Base-by-base conservation (phyloP, 768 basidiomycete genomes). In the Suillus luteus region DNA sequence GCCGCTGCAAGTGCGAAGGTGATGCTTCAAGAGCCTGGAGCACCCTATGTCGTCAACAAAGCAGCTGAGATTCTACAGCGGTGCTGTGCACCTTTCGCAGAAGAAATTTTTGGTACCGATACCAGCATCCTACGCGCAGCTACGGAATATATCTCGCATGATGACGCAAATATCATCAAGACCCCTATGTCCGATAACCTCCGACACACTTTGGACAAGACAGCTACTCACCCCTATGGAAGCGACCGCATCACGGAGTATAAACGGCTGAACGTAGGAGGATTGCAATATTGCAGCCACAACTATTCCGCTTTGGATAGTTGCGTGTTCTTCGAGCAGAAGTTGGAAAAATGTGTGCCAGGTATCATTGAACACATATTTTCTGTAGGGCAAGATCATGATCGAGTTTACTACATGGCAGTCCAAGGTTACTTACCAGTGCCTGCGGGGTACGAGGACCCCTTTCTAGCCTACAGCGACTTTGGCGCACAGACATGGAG, bases 311-410 rank as follows among this genome's bases (percentile, higher is more conserved):
- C 33, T 31, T 10, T 8, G 9, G 40, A 62, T 43, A 55, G 61
- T 35, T 24, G 11, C n/a, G 49, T 65, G 27, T 65, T 62, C 57
- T 62, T 65, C 57, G 3, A 37, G 7, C 33, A 37, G 0, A 14
- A 6, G 24, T 54, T 5, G 7, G 49, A 31, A 24, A 6, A 31
- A 43, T 49, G 10, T 24, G 49, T 55, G 15, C 65, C 65, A 0
- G 64, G 55, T 8, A 14, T 48, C 11, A 65, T 65, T 41, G 60
- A 62, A 8, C 22, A 62, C 44, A 65, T 65, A 19, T 38, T 65
- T 4, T 48, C 57, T 31, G 33, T 62, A 5, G 10, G 15, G 12
- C 35, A 24, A 12, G 17, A 55, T 8, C 35, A 41, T 1, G n/a
- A 62, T 9, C 19, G 41, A 2, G 35, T 19, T 46, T 65, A 62